Conservation (phyloP, 1,284 basidiomycete genomes). For the Marasmius oreades region DNA sequence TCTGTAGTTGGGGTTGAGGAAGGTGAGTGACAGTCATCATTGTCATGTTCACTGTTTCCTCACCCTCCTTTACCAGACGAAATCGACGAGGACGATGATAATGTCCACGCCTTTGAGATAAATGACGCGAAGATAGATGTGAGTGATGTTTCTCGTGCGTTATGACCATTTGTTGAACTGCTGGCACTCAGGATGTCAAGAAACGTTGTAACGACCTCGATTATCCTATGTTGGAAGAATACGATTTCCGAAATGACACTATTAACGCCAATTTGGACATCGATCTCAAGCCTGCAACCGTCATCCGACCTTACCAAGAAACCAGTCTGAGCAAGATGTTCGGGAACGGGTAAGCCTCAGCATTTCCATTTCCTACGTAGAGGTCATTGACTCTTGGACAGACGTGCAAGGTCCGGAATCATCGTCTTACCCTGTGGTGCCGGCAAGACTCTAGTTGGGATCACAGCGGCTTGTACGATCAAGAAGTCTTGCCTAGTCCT, state of each 20-base stretch:
- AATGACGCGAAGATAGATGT: constrained; percentile 90
- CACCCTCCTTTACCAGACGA: constrained; percentile 58
- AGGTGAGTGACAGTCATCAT: constrained; percentile 43
- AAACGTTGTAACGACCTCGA: constrained; percentile 92
- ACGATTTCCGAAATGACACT: constrained; percentile 96
- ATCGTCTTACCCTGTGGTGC: constrained; percentile 99
- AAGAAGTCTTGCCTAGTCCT: constrained; percentile 99
- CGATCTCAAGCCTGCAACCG: constrained; percentile 93
- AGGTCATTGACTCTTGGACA: constrained; percentile 25
- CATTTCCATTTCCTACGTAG: background rate
- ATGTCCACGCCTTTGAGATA: constrained; percentile 94
- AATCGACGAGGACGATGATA: constrained; percentile 94
- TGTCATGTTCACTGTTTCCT: constrained; percentile 8
- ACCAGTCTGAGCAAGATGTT: constrained; percentile 98
- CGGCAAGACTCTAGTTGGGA: constrained; percentile 97
- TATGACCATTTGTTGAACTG: background rate
- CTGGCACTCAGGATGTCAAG: constrained; percentile 71
- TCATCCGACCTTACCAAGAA: constrained; percentile 96
- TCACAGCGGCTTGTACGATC: constrained; percentile 98
- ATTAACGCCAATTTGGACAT: constrained; percentile 94
- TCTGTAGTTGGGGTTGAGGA: constrained; percentile 90
- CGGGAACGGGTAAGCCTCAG: constrained; percentile 77
- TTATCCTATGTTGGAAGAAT: constrained; percentile 96
- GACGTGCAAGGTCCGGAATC: constrained; percentile 95
- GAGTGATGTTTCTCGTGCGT: constrained; percentile 22